These are phyloP conservation scores for Byssothecium circinans DNA, from an alignment of 2,329 filamentous ascomycete species.

Conservation along the genomic window DNA sequence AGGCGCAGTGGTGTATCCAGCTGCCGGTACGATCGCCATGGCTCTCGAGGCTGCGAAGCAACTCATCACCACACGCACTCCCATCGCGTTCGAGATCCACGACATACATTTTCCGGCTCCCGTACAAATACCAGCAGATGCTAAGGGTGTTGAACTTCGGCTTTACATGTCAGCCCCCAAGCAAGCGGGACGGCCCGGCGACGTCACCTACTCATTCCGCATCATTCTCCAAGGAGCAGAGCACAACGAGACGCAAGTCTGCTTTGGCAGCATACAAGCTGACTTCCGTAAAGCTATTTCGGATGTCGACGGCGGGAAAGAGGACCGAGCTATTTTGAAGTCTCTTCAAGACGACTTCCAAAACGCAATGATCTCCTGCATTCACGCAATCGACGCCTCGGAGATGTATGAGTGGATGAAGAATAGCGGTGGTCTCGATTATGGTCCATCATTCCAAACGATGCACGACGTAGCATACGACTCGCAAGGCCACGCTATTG, in stretches of 20 bases:
- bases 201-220: constrained; percentile 1
- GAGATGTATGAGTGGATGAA: constrained; percentile 13
- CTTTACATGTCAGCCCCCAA: background rate
- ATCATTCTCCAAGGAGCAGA: background rate
- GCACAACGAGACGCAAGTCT: background rate
- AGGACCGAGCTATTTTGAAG: background rate
- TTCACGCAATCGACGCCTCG: background rate
- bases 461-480: constrained; percentile 12
- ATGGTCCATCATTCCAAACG: constrained; percentile 18
- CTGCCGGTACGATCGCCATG: constrained; percentile 37
- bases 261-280: constrained; percentile 5
- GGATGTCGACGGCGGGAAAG: constrained; percentile 3
- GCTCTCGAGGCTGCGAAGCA: constrained; percentile 36
- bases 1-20: constrained; percentile 32
- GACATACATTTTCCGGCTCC: constrained; percentile 9
- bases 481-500: background rate
- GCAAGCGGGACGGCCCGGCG: background rate
- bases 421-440: constrained; percentile 10
- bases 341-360: constrained; percentile 2
- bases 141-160: constrained; percentile 1
- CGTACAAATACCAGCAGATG: constrained; percentile 1
- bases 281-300: background rate
- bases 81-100: constrained; percentile 12
- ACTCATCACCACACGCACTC: constrained; percentile 1
- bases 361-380: constrained; percentile 1